Percentiles rank a stretch among this genome's conserved stretches.
Evolutionary conservation across 108 stramenopile genomes (phyloP).

Genomic region (Cyclotella atomus): DNA sequence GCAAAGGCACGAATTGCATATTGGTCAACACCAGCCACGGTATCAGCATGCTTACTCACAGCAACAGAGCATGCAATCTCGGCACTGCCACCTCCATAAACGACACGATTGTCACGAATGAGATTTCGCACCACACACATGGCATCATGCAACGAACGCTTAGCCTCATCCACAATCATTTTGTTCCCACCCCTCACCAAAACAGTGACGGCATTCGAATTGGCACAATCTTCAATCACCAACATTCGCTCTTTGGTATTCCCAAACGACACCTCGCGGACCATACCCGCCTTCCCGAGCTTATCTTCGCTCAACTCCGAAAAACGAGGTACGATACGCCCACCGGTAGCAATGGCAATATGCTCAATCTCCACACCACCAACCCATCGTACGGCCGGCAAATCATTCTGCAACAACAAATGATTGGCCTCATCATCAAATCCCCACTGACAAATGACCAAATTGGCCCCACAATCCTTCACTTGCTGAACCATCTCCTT

Average conservation of each 20-base stretch:
- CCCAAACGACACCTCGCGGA: constrained; percentile 95
- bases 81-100: constrained; percentile 98
- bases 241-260: constrained; percentile 97
- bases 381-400: constrained; percentile 97
- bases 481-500: constrained; percentile 96
- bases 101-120: constrained; percentile 96
- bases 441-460: constrained; percentile 99
- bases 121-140: constrained; percentile 99
- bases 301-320: constrained; percentile 93
- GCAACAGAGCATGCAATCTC: constrained; percentile 98
- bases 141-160: constrained; percentile 99
- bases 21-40: constrained; percentile 95
- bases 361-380: constrained; percentile 99
- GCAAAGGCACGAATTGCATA: constrained; percentile 99
- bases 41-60: constrained; percentile 91
- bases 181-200: constrained; percentile 98
- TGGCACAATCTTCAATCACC: constrained; percentile 96
- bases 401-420: constrained; percentile 91
- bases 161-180: constrained; percentile 99
- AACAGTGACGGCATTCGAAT: constrained; percentile 97
- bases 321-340: constrained; percentile 98
- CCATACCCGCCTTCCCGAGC: constrained; percentile 92
- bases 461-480: constrained; percentile 97
- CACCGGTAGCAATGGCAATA: constrained; percentile 99
- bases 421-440: constrained; percentile 99